phyloP scores from a whole-genome alignment of 768 basidiomycete species.

The Lepiota brunneoincarnata region DNA sequence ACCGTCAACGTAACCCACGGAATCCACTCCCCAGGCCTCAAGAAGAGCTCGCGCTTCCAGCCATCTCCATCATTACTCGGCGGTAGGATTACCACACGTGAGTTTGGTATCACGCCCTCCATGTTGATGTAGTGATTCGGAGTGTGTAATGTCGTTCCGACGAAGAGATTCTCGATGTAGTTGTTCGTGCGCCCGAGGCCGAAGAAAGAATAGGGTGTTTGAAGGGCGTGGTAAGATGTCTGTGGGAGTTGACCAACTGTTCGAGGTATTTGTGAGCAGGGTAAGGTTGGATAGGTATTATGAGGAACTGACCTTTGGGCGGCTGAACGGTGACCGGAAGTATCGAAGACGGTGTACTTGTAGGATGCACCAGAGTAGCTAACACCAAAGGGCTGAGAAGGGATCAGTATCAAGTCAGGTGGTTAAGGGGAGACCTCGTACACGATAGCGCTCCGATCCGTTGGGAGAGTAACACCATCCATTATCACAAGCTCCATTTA shows the following conservation, averaged over 20 bases:
- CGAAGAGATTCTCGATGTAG: constrained; percentile 98
- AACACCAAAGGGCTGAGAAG: constrained; percentile 80
- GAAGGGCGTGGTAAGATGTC: constrained; percentile 86
- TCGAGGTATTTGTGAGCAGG: constrained; percentile 10
- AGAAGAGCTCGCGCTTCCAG: constrained; percentile 89
- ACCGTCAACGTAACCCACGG: constrained; percentile 95
- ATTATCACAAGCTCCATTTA: constrained; percentile 91
- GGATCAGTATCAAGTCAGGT: constrained; percentile 2
- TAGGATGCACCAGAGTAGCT: constrained; percentile 94
- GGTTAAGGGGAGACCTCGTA: constrained; percentile 33
- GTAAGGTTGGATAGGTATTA: not conserved
- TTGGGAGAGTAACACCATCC: constrained; percentile 70
- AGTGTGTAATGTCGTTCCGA: constrained; percentile 82
- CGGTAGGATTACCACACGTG: constrained; percentile 92
- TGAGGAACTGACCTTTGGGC: constrained; percentile 66
- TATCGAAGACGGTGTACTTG: constrained; percentile 96
- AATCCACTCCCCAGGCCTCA: constrained; percentile 96
- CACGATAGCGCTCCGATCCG: constrained; percentile 67
- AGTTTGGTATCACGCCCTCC: constrained; percentile 98
- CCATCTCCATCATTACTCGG: constrained; percentile 33
- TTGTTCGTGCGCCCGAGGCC: constrained; percentile 98
- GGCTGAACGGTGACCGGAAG: constrained; percentile 81
- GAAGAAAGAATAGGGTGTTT: constrained; percentile 93
- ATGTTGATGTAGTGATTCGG: constrained; percentile 81
- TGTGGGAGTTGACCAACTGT: constrained; percentile 90